phyloP scores from a whole-genome alignment of 352 stramenopile genomes.

The Phytophthora melonis region DNA sequence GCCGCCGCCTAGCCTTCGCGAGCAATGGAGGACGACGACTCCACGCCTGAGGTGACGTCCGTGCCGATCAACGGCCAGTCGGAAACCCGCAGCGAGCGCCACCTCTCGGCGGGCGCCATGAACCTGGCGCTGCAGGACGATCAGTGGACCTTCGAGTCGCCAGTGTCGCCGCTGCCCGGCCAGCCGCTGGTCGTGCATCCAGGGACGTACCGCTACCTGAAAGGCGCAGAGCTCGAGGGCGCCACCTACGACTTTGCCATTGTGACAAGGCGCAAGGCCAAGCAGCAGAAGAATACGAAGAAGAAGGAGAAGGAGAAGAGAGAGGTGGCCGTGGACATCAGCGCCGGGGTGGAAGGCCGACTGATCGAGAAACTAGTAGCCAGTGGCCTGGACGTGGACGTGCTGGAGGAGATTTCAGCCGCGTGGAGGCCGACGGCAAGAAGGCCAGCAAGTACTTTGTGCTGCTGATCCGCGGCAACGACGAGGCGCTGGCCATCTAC shows the following conservation, averaged over 20 bases:
- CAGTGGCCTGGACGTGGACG: constrained; percentile 74
- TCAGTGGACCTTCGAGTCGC: constrained; percentile 62
- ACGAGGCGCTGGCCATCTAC: constrained; percentile 70
- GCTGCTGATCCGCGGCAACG: constrained; percentile 72
- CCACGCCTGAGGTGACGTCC: constrained; percentile 44
- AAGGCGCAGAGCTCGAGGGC: constrained; percentile 59
- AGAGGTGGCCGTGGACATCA: constrained; percentile 34
- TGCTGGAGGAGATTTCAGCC: constrained; percentile 80
- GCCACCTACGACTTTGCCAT: constrained; percentile 79
- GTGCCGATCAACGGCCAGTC: constrained; percentile 18
- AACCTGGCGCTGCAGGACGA: constrained; percentile 68
- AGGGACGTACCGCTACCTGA: constrained; percentile 67
- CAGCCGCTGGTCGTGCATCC: constrained; percentile 37
- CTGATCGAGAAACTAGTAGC: constrained; percentile 72
- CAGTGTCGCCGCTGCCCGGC: constrained; percentile 45
- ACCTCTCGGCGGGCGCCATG: constrained; percentile 60
- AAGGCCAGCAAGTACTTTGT: constrained; percentile 78
- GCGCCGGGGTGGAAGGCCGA: constrained; percentile 36
- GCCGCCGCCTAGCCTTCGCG: neutral
- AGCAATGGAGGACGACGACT: constrained; percentile 49
- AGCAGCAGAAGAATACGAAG: constrained; percentile 26
- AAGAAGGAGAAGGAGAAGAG: neutral
- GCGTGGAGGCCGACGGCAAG: constrained; percentile 40
- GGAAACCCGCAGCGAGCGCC: constrained; percentile 39
- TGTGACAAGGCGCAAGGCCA: constrained; percentile 52